Base-by-base conservation (phyloP, 768 basidiomycete genomes). In the Calocera viscosa region DNA sequence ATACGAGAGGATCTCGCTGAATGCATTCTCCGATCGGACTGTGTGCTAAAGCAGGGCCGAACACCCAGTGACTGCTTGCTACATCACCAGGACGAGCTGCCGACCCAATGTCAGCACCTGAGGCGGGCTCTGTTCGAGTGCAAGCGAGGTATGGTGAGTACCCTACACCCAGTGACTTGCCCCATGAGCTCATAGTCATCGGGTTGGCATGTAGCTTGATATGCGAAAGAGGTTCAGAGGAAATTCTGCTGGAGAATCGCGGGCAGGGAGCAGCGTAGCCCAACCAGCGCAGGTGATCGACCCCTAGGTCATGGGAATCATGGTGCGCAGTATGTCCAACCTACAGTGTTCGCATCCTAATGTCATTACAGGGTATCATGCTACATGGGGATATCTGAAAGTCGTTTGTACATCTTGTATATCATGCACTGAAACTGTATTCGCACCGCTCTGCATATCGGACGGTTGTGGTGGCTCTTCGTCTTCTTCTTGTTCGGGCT, bases 21-120 rank as follows among this genome's bases (percentile, higher is more conserved):
- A 68, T 95, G 93, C 72, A 76, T 95, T 2, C 81, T 94, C 73
- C 83, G 82, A 72, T 90, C 91, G 0, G 91, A 94, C 73, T 95
- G 93, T 74, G 93, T 95, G 63, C 75, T 88, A 26, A 90, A 89
- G 73, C 80, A 91, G 34, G 84, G 87, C 1, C 77, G 80, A 65
- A 79, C 89, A n/a, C 93, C 93, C 7, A 92, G 91, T 0, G 88
- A 90, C 34, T 95, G 93, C 76, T 81, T 95, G 63, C 85, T 82
- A 71, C 73, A 89, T 30, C 89, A 94, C 76, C 78, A 76, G 26
- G 79, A 86, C 65, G 87, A 91, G 69, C 81, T 95, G 28, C 91
- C 93, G 1, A 85, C 89, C 71, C 82, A 88, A 71, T 95, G 93
- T 74, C 84, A 85, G 73, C 82, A 84, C 30, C 77, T 95, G 66